Conservation (phyloP, 306 rosid species). For the Dalbergia cochinchinensis region DNA sequence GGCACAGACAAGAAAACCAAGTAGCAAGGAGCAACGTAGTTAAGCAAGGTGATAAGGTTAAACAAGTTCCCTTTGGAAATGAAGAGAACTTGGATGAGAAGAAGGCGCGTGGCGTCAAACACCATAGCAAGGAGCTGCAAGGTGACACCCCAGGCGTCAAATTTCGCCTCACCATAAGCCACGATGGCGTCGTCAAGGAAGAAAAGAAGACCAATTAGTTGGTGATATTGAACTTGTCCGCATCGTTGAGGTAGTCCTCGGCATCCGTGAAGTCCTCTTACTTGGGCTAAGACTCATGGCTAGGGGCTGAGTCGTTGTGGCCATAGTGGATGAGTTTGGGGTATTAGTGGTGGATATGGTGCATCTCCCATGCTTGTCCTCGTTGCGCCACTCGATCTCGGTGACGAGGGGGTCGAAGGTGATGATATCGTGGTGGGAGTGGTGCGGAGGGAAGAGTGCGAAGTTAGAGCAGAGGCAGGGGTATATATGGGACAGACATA, state of each 20-base stretch:
- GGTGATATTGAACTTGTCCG: constrained; percentile 85
- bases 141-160: too few species aligned
- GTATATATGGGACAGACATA: not conserved
- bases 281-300: constrained; percentile 83
- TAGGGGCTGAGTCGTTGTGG: constrained; percentile 59
- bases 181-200: constrained; percentile 29
- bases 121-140: too few species aligned
- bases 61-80: too few species aligned
- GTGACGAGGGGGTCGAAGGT: constrained; percentile 92
- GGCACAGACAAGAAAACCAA: too few species aligned
- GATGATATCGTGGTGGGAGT: constrained; percentile 51
- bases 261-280: constrained; percentile 92
- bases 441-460: constrained; percentile 55
- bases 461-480: constrained; percentile 87
- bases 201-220: constrained; percentile 64
- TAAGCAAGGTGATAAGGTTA: too few species aligned
- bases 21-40: too few species aligned
- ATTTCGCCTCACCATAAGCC: too few species aligned
- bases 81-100: too few species aligned
- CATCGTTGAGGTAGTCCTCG: constrained; percentile 85
- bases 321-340: constrained; percentile 42
- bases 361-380: constrained; percentile 91
- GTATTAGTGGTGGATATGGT: constrained; percentile 66
- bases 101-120: too few species aligned
- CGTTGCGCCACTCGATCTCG: constrained; percentile 84